Conservation (phyloP, 2,329 filamentous ascomycete species). For the Fusarium drepaniforme region DNA sequence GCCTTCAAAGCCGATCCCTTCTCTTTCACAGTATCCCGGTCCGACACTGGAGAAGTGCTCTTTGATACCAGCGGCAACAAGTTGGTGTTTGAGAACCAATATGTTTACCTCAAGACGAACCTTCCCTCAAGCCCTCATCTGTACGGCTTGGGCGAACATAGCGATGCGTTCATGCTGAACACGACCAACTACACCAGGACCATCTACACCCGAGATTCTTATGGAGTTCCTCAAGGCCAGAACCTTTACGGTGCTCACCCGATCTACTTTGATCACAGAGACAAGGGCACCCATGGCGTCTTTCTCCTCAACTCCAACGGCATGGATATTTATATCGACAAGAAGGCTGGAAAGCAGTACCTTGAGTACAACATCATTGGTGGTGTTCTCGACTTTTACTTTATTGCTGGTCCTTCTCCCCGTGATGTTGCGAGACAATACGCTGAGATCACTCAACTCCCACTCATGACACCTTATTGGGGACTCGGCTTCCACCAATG, state of each 20-base stretch:
- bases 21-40: slow-evolving; percentile 70
- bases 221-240: slow-evolving; percentile 68
- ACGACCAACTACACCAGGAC: slow-evolving; percentile 73
- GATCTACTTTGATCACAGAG: slow-evolving; percentile 80
- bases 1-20: slow-evolving; percentile 66
- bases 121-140: slow-evolving; percentile 77
- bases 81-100: slow-evolving; percentile 83
- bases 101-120: slow-evolving; percentile 77
- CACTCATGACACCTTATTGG: slow-evolving; percentile 75
- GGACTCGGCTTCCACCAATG: slow-evolving; percentile 73
- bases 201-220: slow-evolving; percentile 70
- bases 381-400: slow-evolving; percentile 80
- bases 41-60: slow-evolving; percentile 60
- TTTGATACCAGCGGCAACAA: slow-evolving; percentile 77
- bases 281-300: slow-evolving; percentile 70
- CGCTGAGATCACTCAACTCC: slow-evolving; percentile 65
- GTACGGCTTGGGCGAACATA: slow-evolving; percentile 85
- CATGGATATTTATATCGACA: slow-evolving; percentile 83
- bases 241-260: slow-evolving; percentile 83
- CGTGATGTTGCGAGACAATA: slow-evolving; percentile 71
- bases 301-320: slow-evolving; percentile 80
- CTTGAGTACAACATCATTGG: slow-evolving; percentile 85
- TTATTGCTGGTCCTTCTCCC: slow-evolving; percentile 70
- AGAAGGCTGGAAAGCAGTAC: slow-evolving; percentile 69
- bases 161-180: slow-evolving; percentile 76